These are phyloP conservation scores for Hymenoscyphus linearis DNA, from an alignment of 2,329 filamentous ascomycete genomes.

Conservation along the genomic window DNA sequence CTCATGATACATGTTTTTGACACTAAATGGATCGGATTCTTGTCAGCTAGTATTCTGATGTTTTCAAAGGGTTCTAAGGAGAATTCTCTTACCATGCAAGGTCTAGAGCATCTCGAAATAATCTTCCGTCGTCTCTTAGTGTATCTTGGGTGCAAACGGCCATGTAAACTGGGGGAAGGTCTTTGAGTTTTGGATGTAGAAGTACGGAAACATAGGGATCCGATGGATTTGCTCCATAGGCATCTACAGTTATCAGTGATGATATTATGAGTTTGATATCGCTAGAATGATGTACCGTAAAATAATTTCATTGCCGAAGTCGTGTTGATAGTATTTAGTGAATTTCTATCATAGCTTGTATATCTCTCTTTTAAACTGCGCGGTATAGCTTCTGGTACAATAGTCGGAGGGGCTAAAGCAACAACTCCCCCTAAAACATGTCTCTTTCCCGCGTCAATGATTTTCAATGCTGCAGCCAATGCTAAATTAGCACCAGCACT, in stretches of 20 bases:
- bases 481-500: slow-evolving; percentile 37
- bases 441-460: slow-evolving; percentile 34
- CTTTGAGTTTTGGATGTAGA: slow-evolving; percentile 28
- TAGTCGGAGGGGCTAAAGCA: slow-evolving; percentile 34
- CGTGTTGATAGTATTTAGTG: slow-evolving; percentile 34
- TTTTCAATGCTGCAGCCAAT: slow-evolving; percentile 33
- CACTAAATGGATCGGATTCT: slow-evolving; percentile 18
- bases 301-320: slow-evolving; percentile 33
- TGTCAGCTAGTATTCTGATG: neutral
- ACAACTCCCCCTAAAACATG: slow-evolving; percentile 35
- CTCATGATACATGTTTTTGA: slow-evolving; percentile 30
- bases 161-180: slow-evolving; percentile 32
- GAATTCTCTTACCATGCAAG: slow-evolving; percentile 9
- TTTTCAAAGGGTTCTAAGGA: neutral
- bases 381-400: slow-evolving; percentile 35
- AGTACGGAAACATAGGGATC: slow-evolving; percentile 33
- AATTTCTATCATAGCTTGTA: slow-evolving; percentile 35
- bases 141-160: slow-evolving; percentile 32
- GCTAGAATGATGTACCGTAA: slow-evolving; percentile 9
- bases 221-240: slow-evolving; percentile 28
- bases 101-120: slow-evolving; percentile 27
- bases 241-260: slow-evolving; percentile 16
- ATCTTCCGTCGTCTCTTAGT: slow-evolving; percentile 32
- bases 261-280: neutral
- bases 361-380: slow-evolving; percentile 32